Evolutionary conservation across 75 land plant genomes (phyloP).

Genomic region (Picea sitchensis): DNA sequence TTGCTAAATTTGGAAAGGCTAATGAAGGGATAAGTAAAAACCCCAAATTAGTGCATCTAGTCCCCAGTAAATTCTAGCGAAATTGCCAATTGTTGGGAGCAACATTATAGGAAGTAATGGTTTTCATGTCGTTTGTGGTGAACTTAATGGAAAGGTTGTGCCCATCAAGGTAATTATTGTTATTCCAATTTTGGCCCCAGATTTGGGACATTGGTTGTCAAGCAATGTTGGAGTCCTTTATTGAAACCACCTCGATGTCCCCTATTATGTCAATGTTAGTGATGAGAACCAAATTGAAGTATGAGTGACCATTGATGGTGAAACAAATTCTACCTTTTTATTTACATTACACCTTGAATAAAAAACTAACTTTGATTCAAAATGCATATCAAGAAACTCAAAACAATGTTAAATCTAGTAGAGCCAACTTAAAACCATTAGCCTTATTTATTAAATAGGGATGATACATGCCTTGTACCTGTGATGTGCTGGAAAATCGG

Average conservation of each 20-base stretch:
- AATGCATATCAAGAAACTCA: no score
- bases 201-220: slow-evolving; percentile 3
- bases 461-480: no score
- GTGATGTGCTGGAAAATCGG: neutral
- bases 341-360: neutral
- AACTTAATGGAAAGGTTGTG: neutral
- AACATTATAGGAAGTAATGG: no score
- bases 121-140: neutral
- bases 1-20: no score
- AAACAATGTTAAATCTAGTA: no score
- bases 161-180: neutral
- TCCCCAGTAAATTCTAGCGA: no score
- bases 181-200: slow-evolving; percentile 10
- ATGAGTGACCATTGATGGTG: neutral
- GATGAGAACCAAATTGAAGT: slow-evolving; percentile 10
- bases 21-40: no score
- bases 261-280: neutral
- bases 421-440: no score
- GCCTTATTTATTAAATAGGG: no score
- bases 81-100: no score
- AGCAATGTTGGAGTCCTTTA: neutral
- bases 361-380: no score
- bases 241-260: neutral
- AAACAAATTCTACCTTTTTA: neutral
- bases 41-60: no score